These are phyloP conservation scores for Acanthamoeba divionensis DNA, from an alignment of 208 protist genomes.

Conservation along the genomic window DNA sequence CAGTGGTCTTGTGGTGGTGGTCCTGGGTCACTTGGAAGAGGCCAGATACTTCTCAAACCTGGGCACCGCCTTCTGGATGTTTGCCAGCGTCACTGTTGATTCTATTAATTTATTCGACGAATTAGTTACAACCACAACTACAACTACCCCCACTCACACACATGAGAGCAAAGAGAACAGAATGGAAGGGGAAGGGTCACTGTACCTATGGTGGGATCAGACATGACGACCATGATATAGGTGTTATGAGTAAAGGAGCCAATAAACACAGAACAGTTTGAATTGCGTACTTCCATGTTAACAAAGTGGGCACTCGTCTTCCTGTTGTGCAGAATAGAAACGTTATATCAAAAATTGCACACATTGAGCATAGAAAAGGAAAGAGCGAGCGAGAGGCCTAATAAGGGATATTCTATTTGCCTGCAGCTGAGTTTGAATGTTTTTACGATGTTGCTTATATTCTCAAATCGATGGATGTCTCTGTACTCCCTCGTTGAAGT, in stretches of 20 bases:
- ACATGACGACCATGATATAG: slow-evolving; percentile 87
- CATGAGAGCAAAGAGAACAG: not conserved
- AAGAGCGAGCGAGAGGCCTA: not conserved
- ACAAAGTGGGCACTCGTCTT: slow-evolving; percentile 76
- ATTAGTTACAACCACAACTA: too few relatives aligned
- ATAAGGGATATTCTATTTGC: not conserved
- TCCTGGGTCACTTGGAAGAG: not conserved
- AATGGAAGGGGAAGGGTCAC: slow-evolving; percentile 20
- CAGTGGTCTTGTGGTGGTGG: not conserved
- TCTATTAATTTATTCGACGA: too few relatives aligned
- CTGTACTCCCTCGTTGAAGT: slow-evolving; percentile 68
- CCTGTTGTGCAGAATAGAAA: too few relatives aligned
- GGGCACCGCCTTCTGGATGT: not conserved
- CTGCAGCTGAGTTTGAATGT: slow-evolving; percentile 88
- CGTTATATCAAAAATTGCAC: not conserved
- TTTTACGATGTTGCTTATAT: slow-evolving; percentile 91
- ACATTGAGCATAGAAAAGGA: not conserved
- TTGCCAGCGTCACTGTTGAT: not conserved
- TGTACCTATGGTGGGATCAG: slow-evolving; percentile 77
- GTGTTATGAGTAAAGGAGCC: slow-evolving; percentile 86
- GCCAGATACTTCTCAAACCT: not conserved
- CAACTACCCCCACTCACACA: not conserved
- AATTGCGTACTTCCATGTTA: slow-evolving; percentile 78
- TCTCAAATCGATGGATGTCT: slow-evolving; percentile 85
- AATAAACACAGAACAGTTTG: slow-evolving; percentile 82